Percentiles rank a stretch among this genome's conserved stretches.
Evolutionary conservation across 139 green algal genomes (phyloP).

Genomic region (Desmodesmus armatus): DNA sequence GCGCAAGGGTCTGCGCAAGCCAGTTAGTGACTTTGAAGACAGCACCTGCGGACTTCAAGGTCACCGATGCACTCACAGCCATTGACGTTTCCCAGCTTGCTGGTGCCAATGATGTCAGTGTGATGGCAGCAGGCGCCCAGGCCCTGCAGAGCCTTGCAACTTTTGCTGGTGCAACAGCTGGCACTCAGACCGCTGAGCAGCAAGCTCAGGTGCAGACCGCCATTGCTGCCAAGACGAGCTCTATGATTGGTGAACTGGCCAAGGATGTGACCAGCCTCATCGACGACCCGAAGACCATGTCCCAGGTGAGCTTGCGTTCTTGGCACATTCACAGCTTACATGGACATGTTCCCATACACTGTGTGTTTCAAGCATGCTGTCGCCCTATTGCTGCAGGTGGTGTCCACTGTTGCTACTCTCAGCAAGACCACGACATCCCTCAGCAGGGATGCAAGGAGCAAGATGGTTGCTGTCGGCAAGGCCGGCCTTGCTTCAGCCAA

Average conservation of each 20-base stretch:
- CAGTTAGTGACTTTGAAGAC: not conserved
- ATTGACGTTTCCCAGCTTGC: conserved; percentile 5
- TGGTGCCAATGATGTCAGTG: not conserved
- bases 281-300: conserved; percentile 25
- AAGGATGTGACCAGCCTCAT: not conserved
- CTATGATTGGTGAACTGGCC: conserved; percentile 6
- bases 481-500: conserved; percentile 7
- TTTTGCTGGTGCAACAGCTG: conserved; percentile 6
- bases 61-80: conserved; percentile 4
- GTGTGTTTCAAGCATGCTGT: not conserved
- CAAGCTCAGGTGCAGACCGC: not conserved
- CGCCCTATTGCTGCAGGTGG: not conserved
- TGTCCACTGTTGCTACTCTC: conserved; percentile 20
- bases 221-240: conserved; percentile 9
- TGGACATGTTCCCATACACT: not conserved
- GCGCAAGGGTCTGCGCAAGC: not conserved
- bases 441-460: conserved; percentile 16
- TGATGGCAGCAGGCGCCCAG: conserved; percentile 19
- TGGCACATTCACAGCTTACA: no score
- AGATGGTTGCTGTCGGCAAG: conserved; percentile 5
- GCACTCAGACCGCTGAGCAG: not conserved
- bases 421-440: conserved; percentile 20
- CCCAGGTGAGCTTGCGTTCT: not conserved
- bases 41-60: conserved; percentile 8
- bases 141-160: not conserved